These are phyloP conservation scores for Lentinula edodes DNA, from an alignment of 768 basidiomycete genomes.

Conservation along the genomic window DNA sequence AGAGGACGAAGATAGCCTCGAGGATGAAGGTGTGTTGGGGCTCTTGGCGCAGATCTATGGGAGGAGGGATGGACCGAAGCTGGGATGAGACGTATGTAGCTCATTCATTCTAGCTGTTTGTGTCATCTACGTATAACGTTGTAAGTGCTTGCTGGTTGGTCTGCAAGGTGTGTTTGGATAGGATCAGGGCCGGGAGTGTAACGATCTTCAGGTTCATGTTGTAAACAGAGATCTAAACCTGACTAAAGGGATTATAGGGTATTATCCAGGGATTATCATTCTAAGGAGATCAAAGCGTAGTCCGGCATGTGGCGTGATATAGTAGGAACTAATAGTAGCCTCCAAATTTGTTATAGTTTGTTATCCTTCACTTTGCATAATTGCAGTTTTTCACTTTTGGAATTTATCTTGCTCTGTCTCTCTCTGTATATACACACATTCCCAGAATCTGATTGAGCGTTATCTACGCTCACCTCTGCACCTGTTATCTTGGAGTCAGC, in stretches of 20 bases:
- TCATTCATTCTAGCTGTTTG: background rate
- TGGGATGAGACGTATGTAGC: background rate
- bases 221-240: too few relatives aligned
- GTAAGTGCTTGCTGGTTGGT: background rate
- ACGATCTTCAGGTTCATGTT: too few relatives aligned
- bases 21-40: constrained; percentile 82
- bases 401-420: background rate
- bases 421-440: background rate
- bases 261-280: too few relatives aligned
- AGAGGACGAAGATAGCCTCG: constrained; percentile 59
- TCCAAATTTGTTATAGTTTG: too few relatives aligned
- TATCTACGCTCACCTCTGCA: background rate
- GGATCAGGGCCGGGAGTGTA: too few relatives aligned
- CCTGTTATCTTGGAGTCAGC: background rate
- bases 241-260: too few relatives aligned
- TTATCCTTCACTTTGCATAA: too few relatives aligned
- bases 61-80: constrained; percentile 40
- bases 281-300: too few relatives aligned
- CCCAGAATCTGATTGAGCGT: background rate
- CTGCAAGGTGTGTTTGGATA: too few relatives aligned
- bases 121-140: background rate
- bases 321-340: too few relatives aligned
- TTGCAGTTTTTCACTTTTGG: too few relatives aligned
- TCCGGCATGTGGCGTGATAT: too few relatives aligned
- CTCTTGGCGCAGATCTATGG: constrained; percentile 85